Evolutionary conservation across 805 yeast species (phyloP).

Genomic region (Schwanniomyces polymorphus): DNA sequence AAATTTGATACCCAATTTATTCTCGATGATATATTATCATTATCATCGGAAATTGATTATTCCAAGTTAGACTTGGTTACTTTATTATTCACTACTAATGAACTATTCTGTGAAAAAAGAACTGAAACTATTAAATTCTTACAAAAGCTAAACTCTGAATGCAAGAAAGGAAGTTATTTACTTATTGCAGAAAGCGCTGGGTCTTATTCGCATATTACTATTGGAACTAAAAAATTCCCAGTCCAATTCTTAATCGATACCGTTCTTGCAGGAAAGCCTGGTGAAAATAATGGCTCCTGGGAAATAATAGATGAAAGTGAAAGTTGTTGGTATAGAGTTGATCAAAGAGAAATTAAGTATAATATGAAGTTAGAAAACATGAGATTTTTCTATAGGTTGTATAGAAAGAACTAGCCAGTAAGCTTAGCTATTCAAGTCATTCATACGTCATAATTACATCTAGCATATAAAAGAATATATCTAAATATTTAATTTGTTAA

Average conservation of each 20-base stretch:
- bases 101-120: conserved; percentile 70
- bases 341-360: conserved; percentile 52
- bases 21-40: conserved; percentile 29
- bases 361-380: conserved; percentile 76
- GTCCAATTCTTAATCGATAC: conserved; percentile 79
- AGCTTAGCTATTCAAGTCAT: background rate
- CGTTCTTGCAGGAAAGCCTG: conserved; percentile 54
- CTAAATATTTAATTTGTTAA: conserved; percentile 17
- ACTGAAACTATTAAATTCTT: conserved; percentile 60
- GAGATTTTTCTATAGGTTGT: conserved; percentile 81
- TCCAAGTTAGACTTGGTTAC: conserved; percentile 55
- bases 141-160: conserved; percentile 48
- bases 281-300: conserved; percentile 56
- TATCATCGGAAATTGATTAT: conserved; percentile 5
- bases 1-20: conserved; percentile 28
- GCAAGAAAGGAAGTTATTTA: conserved; percentile 58
- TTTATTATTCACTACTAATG: conserved; percentile 82
- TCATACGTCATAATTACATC: too few relatives aligned
- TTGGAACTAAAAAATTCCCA: conserved; percentile 79
- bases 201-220: conserved; percentile 74
- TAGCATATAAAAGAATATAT: too few relatives aligned
- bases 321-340: conserved; percentile 76
- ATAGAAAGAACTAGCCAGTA: conserved; percentile 47
- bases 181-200: conserved; percentile 88
- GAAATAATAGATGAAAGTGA: conserved; percentile 63